Evolutionary conservation across 2,329 filamentous ascomycete genomes (phyloP), one percentile per base, ranked within the genome.

Genomic region (Thermothelomyces thermophilus): DNA sequence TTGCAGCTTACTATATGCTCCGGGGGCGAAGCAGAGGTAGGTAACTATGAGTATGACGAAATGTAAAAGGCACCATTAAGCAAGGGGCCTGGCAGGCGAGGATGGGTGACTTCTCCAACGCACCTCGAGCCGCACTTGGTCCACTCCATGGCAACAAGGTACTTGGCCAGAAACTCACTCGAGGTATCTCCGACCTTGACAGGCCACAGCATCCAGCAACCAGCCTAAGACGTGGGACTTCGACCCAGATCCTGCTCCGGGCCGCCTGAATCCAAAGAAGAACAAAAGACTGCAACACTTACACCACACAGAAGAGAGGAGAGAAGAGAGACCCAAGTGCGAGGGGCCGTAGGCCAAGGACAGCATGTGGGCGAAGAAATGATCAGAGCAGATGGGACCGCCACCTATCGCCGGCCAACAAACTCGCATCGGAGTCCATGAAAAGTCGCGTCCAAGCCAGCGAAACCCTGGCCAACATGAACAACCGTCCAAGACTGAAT

Each of bases 341-440:
- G 24, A 26, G 9, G 9, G 9, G 24, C 5, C 24, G 24, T 26
- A 26, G 24, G 24, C 24, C 24, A 26, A n/a, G 24, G 9, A 26
- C 24, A 26, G 24, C 24, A 26, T 9, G 24, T 9, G 24, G 24
- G 24, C 24, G 24, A 5, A 26, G 24, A 26, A 26, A 9, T 26
- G 24, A 26, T n/a, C n/a, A 36, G 36, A 41, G 48, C 52, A 46
- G 42, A 44, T 49, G 45, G 11, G 19, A 24, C 35, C 45, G 45
- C 33, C 30, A 50, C 46, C 49, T 40, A 39, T 28, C 46, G 22
- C n/a, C n/a, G n/a, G n/a, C n/a, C 45, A 51, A 22, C 39, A 24
- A 46, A 20, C 33, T 24, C 9, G 5, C 20, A 26, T 26, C 16
- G 20, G 14, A 16, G 39, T 35, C 16, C 41, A 19, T 35, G 7